These are phyloP conservation scores for Solanum chiquidenum DNA, from an alignment of 257 asterid species.

Conservation along the genomic window DNA sequence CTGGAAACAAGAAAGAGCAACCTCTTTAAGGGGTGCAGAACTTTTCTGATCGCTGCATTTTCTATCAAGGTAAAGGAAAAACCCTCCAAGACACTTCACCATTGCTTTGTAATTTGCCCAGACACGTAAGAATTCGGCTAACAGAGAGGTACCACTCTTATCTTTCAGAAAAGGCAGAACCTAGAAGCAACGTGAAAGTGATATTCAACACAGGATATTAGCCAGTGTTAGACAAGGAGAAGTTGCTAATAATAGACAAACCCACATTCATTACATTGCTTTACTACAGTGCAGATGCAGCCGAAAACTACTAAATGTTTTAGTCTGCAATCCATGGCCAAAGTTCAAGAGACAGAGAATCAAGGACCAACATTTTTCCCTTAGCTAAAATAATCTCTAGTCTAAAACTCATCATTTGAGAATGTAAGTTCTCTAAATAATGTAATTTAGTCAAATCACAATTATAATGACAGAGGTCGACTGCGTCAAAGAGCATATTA, in stretches of 20 bases:
- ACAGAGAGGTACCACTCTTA: slow-evolving; percentile 5
- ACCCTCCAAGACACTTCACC: slow-evolving; percentile 12
- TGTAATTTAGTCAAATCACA: background rate
- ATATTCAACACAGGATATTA: background rate
- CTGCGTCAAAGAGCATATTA: background rate
- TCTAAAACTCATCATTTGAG: background rate
- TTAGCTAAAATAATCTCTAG: background rate
- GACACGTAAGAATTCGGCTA: slow-evolving; percentile 1
- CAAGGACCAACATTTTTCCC: background rate
- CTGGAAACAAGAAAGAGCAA: slow-evolving; percentile 1
- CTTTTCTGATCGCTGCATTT: background rate
- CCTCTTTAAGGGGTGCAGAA: slow-evolving; percentile 3
- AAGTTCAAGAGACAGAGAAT: background rate
- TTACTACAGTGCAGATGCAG: background rate
- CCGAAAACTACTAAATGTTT: background rate
- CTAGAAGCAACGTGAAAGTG: background rate
- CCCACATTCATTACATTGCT: background rate
- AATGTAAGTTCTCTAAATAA: background rate
- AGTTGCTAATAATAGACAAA: background rate
- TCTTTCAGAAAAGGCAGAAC: slow-evolving; percentile 11
- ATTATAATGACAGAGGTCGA: background rate
- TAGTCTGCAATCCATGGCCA: background rate
- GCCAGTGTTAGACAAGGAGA: background rate
- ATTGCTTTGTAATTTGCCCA: slow-evolving; percentile 11
- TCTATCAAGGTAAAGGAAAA: slow-evolving; percentile 8